These are phyloP conservation scores for Phyllosticta paracitricarpa DNA, from an alignment of 2,329 filamentous ascomycete species.

Conservation along the genomic window DNA sequence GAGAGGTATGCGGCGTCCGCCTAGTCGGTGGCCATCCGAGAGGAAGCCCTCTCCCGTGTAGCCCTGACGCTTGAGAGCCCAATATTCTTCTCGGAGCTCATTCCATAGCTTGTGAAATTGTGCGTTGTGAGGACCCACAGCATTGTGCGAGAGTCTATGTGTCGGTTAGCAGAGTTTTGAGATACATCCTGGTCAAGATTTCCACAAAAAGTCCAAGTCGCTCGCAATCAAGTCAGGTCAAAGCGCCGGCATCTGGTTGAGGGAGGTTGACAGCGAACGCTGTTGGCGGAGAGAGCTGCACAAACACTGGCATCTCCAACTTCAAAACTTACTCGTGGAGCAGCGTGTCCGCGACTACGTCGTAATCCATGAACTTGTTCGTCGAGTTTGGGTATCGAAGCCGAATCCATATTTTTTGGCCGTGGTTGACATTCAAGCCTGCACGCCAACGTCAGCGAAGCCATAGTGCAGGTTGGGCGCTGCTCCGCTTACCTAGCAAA, in stretches of 20 bases:
- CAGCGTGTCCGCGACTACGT: slow-evolving; percentile 80
- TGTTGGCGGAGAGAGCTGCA: neutral
- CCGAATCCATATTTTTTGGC: slow-evolving; percentile 71
- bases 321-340: slow-evolving; percentile 58
- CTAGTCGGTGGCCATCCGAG: slow-evolving; percentile 62
- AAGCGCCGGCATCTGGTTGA: neutral
- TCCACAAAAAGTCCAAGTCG: neutral
- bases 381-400: slow-evolving; percentile 67
- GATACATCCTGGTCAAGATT: neutral
- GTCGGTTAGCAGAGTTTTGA: neutral
- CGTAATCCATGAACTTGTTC: slow-evolving; percentile 67
- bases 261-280: neutral
- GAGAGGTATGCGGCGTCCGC: slow-evolving; percentile 53
- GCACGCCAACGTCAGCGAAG: neutral
- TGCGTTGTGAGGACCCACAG: slow-evolving; percentile 71
- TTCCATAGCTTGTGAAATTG: slow-evolving; percentile 84
- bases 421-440: slow-evolving; percentile 67
- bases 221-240: neutral
- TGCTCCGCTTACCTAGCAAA: slow-evolving; percentile 50
- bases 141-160: slow-evolving; percentile 63
- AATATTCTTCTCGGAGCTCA: slow-evolving; percentile 76
- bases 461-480: neutral
- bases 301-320: neutral
- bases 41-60: slow-evolving; percentile 89
- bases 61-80: slow-evolving; percentile 65